phyloP scores from a whole-genome alignment of 306 rosid species.

The Cicer judaicum region DNA sequence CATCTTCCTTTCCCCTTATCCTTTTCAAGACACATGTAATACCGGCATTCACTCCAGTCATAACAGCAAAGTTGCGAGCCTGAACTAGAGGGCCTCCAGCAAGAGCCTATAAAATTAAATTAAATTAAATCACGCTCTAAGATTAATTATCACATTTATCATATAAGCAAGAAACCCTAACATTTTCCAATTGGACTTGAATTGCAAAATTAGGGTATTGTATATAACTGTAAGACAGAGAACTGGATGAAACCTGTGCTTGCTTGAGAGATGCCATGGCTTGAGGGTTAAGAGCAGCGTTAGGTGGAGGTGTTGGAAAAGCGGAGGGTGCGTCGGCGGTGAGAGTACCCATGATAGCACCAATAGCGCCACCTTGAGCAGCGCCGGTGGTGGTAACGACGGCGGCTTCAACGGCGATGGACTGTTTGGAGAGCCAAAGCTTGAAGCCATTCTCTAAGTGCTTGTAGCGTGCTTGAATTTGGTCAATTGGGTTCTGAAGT shows the following conservation, averaged over 20 bases:
- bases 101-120: slow-evolving; percentile 61
- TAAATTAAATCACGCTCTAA: neutral
- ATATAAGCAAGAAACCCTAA: slow-evolving; percentile 33
- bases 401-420: slow-evolving; percentile 85
- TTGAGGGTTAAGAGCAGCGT: slow-evolving; percentile 76
- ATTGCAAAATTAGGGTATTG: neutral
- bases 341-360: slow-evolving; percentile 85
- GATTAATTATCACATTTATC: neutral
- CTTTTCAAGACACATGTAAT: slow-evolving; percentile 91
- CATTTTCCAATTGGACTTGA: neutral
- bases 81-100: slow-evolving; percentile 89
- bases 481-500: slow-evolving; percentile 75
- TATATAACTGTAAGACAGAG: neutral
- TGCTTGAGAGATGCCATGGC: slow-evolving; percentile 88
- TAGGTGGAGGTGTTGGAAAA: slow-evolving; percentile 70
- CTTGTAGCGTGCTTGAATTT: slow-evolving; percentile 71
- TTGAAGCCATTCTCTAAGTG: slow-evolving; percentile 64
- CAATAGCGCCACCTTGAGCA: slow-evolving; percentile 92
- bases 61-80: slow-evolving; percentile 97
- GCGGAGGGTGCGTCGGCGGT: slow-evolving; percentile 68
- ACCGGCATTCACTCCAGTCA: slow-evolving; percentile 98
- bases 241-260: slow-evolving; percentile 65
- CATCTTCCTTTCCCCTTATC: slow-evolving; percentile 94
- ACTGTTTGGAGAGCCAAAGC: slow-evolving; percentile 79
- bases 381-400: slow-evolving; percentile 87